Evolutionary conservation across 441 rosid genomes (phyloP), one percentile per base, ranked within the genome.

Genomic region (Adansonia rubrostipa): DNA sequence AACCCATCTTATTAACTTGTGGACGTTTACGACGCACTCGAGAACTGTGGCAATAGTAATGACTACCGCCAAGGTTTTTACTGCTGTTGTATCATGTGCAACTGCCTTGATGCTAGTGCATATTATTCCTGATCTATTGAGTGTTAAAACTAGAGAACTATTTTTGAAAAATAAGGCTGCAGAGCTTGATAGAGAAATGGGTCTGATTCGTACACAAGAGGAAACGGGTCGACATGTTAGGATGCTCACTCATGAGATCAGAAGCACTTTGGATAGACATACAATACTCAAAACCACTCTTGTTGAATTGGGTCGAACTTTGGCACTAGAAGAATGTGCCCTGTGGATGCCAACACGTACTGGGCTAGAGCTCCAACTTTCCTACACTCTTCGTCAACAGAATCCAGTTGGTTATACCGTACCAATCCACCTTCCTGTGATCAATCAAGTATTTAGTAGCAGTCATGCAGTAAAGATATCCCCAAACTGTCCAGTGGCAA

Each of bases 271-370:
- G 28, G 97, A 96, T 77, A 86, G 99, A 17, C 99, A 92, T 68
- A 94, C 98, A n/a, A 96, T 96, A 69, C 82, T 96, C 10, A 93
- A 82, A 83, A 96, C 99, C 66, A 94, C 98, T 2, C 98, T 96
- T 57, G 88, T 96, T 81, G 99, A 96, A 80, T 87, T 96, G 77
- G 98, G 98, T 42, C 89, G 98, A 82, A 94, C 98, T 6, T 85
- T 96, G 80, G 98, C 83, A 48, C 78, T 96, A 85, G 98, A 96
- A 82, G 99, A 94, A 82, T 96, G 99, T 81, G 98, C 98, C 19
- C 84, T 96, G 86, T 96, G 99, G 99, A 96, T 96, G 99, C 99
- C 98, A 15, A 96, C 98, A 2, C 93, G 97, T 47, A 94, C 96
- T 53, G 99, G 99, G n/a, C 85, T 96, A 74, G 99, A 94, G 88